Conservation (phyloP, 306 rosid species). For the Calophaca sinica region DNA sequence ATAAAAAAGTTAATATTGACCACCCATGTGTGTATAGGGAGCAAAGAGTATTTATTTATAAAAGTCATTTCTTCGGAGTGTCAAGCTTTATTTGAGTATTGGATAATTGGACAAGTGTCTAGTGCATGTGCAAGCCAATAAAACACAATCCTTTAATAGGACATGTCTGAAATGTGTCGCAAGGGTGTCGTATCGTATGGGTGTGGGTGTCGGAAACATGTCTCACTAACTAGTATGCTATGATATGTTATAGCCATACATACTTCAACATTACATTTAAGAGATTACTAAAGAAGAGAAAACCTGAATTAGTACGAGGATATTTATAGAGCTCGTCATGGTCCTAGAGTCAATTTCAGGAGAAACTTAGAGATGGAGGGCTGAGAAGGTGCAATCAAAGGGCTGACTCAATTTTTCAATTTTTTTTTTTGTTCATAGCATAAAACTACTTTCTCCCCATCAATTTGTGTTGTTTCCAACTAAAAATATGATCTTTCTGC, state of each 20-base stretch:
- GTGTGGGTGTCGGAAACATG: neutral
- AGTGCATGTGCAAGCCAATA: neutral
- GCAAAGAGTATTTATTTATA: neutral
- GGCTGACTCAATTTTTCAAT: too few species aligned
- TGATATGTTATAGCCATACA: slow-evolving; percentile 1
- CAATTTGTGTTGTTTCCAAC: slow-evolving; percentile 12
- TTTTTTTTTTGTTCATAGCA: neutral
- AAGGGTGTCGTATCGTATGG: too few species aligned
- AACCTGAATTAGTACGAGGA: slow-evolving; percentile 26
- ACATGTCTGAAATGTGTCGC: neutral
- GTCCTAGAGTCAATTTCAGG: neutral
- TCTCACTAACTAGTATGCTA: neutral
- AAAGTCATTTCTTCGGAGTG: neutral
- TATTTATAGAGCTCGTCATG: neutral
- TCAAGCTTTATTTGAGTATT: neutral
- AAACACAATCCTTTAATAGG: neutral
- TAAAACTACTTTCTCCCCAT: slow-evolving; percentile 1
- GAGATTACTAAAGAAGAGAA: slow-evolving; percentile 14
- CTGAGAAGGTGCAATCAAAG: too few species aligned
- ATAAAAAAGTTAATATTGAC: neutral
- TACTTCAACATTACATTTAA: slow-evolving; percentile 17
- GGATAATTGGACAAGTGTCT: neutral
- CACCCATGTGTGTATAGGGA: neutral
- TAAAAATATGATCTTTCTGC: neutral
- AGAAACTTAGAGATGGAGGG: too few species aligned